Evolutionary conservation across 148 eudicot genomes (phyloP).

Genomic region (Suaeda aralocaspica): DNA sequence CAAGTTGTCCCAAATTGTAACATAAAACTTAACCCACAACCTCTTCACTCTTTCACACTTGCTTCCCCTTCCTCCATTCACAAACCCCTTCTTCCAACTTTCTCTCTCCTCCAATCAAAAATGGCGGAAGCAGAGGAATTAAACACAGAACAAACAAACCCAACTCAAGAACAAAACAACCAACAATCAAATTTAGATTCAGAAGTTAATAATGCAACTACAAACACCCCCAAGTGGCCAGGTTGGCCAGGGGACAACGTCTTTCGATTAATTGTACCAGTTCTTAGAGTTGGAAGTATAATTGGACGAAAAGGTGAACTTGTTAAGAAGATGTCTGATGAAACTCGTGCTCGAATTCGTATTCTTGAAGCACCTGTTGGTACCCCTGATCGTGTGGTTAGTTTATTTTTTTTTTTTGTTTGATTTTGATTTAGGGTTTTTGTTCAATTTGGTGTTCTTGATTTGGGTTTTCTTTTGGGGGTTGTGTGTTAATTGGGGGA

Average conservation of each 20-base stretch:
- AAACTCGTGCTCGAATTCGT: slow-evolving; percentile 55
- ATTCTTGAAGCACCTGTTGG: slow-evolving; percentile 47
- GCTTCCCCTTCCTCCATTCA: not conserved
- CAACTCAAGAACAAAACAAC: slow-evolving; percentile 1
- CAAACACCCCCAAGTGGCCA: slow-evolving; percentile 42
- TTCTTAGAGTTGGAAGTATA: slow-evolving; percentile 56
- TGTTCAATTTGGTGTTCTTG: not conserved
- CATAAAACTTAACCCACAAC: no score
- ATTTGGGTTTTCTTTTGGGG: not conserved
- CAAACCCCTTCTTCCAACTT: not conserved
- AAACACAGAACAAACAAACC: not conserved
- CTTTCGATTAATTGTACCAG: slow-evolving; percentile 57
- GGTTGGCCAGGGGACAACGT: slow-evolving; percentile 84
- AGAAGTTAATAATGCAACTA: slow-evolving; percentile 2
- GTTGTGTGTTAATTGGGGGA: not conserved
- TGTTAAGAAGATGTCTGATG: slow-evolving; percentile 62
- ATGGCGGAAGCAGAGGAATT: slow-evolving; percentile 22
- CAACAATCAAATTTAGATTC: slow-evolving; percentile 8
- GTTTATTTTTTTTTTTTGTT: not conserved
- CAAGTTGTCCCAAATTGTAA: not conserved
- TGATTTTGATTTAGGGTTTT: not conserved
- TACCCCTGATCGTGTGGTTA: slow-evolving; percentile 35
- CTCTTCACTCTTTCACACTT: not conserved
- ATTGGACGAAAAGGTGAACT: slow-evolving; percentile 76
- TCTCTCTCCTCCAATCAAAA: not conserved